These are phyloP conservation scores for Magnusiomyces tetraspermus DNA, from an alignment of 1,139 yeast species.

Conservation along the genomic window DNA sequence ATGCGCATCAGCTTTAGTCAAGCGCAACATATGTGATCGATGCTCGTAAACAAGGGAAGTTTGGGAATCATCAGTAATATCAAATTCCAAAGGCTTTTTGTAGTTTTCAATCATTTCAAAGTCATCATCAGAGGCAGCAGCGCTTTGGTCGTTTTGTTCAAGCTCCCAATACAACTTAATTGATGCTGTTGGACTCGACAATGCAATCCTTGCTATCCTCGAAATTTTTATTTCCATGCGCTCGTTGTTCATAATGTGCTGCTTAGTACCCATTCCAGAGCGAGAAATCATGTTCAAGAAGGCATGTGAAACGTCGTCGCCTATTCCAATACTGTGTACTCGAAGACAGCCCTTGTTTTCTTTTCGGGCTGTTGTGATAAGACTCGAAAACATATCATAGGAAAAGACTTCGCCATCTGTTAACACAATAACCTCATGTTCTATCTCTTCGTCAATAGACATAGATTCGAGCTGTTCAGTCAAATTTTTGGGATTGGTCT, in stretches of 20 bases:
- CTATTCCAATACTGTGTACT: slow-evolving; percentile 11
- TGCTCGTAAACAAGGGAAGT: neutral
- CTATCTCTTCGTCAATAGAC: neutral
- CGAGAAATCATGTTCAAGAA: slow-evolving; percentile 7
- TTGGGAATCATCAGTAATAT: neutral
- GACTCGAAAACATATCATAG: neutral
- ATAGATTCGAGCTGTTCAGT: too few relatives aligned
- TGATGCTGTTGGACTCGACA: slow-evolving; percentile 2
- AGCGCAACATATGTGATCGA: neutral
- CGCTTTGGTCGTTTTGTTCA: neutral
- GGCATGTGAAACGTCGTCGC: slow-evolving; percentile 10
- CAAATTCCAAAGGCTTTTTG: neutral
- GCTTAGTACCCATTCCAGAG: slow-evolving; percentile 9
- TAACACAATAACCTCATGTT: slow-evolving; percentile 10
- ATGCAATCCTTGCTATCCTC: slow-evolving; percentile 4
- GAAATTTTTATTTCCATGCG: slow-evolving; percentile 11
- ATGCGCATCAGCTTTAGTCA: neutral
- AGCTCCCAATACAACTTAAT: slow-evolving; percentile 6
- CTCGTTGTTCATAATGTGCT: slow-evolving; percentile 6
- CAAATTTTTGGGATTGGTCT: too few relatives aligned
- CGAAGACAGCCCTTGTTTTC: neutral
- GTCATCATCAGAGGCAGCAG: neutral
- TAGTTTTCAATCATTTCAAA: slow-evolving; percentile 3
- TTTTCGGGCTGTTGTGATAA: slow-evolving; percentile 1
- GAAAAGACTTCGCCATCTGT: slow-evolving; percentile 11